phyloP scores from a whole-genome alignment of 768 basidiomycete genomes.

The Hericium erinaceus region DNA sequence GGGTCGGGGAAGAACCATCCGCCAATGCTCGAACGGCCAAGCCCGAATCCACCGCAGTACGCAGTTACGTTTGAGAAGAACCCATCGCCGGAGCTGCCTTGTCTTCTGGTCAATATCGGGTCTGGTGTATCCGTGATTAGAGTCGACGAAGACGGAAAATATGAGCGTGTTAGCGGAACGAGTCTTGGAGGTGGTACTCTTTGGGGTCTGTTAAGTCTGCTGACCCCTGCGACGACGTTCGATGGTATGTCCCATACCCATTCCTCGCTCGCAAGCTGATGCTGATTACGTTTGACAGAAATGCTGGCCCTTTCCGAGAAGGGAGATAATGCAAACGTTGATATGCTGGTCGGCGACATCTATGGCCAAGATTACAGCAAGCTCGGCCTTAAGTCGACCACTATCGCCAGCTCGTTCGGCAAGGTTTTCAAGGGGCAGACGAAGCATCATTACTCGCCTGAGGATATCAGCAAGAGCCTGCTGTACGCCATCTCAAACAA shows the following conservation, averaged over 20 bases:
- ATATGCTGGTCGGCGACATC: slow-evolving; percentile 99
- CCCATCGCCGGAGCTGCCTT: slow-evolving; percentile 85
- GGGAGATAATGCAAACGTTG: slow-evolving; percentile 89
- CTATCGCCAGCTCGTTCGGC: slow-evolving; percentile 96
- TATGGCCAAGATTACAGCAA: slow-evolving; percentile 96
- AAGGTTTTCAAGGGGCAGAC: slow-evolving; percentile 90
- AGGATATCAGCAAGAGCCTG: slow-evolving; percentile 91
- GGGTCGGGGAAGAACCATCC: not conserved
- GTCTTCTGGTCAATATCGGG: slow-evolving; percentile 95
- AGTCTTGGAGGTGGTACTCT: slow-evolving; percentile 95
- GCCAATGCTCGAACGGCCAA: slow-evolving; percentile 64
- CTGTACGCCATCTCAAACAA: slow-evolving; percentile 97
- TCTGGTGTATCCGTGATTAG: slow-evolving; percentile 97
- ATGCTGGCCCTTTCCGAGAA: slow-evolving; percentile 92
- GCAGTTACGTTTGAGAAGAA: slow-evolving; percentile 80
- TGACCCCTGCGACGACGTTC: slow-evolving; percentile 93
- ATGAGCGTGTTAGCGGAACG: slow-evolving; percentile 95
- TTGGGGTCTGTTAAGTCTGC: slow-evolving; percentile 89
- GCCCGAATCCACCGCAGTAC: slow-evolving; percentile 83
- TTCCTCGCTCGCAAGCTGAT: not conserved
- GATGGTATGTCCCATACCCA: slow-evolving; percentile 64
- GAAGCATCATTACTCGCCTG: slow-evolving; percentile 72
- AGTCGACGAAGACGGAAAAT: slow-evolving; percentile 90
- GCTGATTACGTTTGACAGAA: slow-evolving; percentile 40
- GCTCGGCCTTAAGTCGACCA: slow-evolving; percentile 93